Conservation (phyloP, 257 asterid genomes). For the Avicennia marina region DNA sequence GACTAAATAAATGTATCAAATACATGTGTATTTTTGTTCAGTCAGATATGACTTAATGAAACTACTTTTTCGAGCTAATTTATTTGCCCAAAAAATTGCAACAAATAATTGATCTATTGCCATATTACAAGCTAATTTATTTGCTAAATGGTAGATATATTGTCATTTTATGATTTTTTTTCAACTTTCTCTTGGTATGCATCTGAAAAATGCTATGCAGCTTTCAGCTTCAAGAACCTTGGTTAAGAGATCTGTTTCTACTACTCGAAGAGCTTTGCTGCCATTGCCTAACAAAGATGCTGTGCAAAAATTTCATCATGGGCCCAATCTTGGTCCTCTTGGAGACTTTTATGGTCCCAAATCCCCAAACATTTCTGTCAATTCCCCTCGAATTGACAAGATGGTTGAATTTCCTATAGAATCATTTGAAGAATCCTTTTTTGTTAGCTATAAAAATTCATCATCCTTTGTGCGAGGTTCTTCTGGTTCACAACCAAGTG, state of each 20-base stretch:
- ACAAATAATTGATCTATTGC: too few relatives aligned
- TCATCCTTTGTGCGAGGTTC: too few relatives aligned
- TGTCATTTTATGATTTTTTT: not conserved
- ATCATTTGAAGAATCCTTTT: constrained; percentile 20
- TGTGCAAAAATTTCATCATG: not conserved
- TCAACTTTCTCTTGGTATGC: not conserved
- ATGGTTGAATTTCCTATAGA: constrained; percentile 71
- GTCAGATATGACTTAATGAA: too few relatives aligned
- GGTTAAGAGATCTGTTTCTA: constrained; percentile 44
- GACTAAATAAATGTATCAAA: too few relatives aligned
- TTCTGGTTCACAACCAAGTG: constrained; percentile 53
- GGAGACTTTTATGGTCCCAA: constrained; percentile 38
- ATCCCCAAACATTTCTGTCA: constrained; percentile 68
- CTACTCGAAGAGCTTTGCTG: constrained; percentile 65
- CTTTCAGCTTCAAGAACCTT: constrained; percentile 41
- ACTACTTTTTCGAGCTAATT: too few relatives aligned
- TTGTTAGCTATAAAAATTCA: constrained; percentile 41
- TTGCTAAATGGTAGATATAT: too few relatives aligned
- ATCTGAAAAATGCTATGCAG: constrained; percentile 23
- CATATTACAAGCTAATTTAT: not conserved
- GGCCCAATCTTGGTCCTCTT: constrained; percentile 25
- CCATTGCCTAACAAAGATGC: constrained; percentile 46
- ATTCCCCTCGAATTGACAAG: constrained; percentile 75
- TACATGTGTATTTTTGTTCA: too few relatives aligned
- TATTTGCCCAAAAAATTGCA: too few relatives aligned